These are phyloP conservation scores for Nadsonia starkeyi-henricii DNA, from an alignment of 1,139 yeast genomes.

Conservation along the genomic window DNA sequence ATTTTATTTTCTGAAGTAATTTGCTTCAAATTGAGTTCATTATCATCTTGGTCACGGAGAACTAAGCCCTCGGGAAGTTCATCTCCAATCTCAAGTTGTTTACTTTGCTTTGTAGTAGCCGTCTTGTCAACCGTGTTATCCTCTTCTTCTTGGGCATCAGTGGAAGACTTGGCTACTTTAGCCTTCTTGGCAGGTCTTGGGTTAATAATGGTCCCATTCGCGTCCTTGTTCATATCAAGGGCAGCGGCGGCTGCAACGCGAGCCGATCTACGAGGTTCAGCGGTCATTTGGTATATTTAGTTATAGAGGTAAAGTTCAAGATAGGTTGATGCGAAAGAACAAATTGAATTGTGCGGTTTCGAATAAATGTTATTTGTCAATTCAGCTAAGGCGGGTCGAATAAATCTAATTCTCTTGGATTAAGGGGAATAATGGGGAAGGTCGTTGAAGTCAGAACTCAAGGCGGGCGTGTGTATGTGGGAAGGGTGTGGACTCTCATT, in stretches of 20 bases:
- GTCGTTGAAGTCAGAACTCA: too few species aligned
- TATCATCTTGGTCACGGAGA: constrained; percentile 54
- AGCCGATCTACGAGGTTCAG: not conserved
- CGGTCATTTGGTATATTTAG: not conserved
- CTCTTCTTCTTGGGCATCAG: too few species aligned
- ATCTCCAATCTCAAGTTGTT: constrained; percentile 38
- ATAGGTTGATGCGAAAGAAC: too few species aligned
- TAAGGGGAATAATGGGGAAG: too few species aligned
- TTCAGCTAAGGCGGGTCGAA: too few species aligned
- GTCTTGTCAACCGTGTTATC: not conserved
- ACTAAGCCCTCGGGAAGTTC: constrained; percentile 50
- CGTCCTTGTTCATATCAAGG: not conserved
- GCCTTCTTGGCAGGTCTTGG: not conserved
- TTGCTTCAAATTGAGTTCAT: constrained; percentile 28
- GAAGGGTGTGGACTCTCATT: too few species aligned
- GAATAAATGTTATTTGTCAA: too few species aligned
- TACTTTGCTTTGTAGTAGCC: not conserved
- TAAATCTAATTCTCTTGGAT: too few species aligned
- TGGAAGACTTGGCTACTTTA: not conserved
- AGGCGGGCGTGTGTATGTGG: too few species aligned
- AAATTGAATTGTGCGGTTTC: too few species aligned
- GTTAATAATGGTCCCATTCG: not conserved
- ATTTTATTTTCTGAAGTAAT: constrained; percentile 14
- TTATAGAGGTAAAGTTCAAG: too few species aligned
- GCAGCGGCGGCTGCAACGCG: not conserved